Conservation (phyloP, 2,329 filamentous ascomycete genomes). For the Microthyrium microscopicum region DNA sequence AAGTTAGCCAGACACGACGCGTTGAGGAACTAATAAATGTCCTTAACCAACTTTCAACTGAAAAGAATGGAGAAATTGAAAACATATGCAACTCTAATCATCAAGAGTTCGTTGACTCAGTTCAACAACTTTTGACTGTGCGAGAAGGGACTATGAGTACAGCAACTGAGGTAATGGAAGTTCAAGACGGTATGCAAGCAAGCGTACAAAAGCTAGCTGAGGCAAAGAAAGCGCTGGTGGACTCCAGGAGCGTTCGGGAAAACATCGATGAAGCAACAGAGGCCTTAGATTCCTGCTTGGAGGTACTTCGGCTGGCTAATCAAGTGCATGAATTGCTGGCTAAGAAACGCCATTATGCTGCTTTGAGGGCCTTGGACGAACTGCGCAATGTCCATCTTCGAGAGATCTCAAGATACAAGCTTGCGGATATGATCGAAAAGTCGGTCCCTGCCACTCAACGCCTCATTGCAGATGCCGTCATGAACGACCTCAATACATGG, state of each 20-base stretch:
- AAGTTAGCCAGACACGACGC: slow-evolving; percentile 62
- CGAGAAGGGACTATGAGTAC: slow-evolving; percentile 78
- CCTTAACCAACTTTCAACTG: slow-evolving; percentile 64
- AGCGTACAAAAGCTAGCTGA: slow-evolving; percentile 89
- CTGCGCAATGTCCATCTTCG: slow-evolving; percentile 91
- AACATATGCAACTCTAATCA: slow-evolving; percentile 89
- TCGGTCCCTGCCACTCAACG: slow-evolving; percentile 88
- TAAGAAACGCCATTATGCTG: slow-evolving; percentile 91
- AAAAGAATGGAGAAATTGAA: slow-evolving; percentile 84
- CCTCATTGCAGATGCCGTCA: slow-evolving; percentile 88
- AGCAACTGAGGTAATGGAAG: slow-evolving; percentile 75
- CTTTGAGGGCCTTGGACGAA: slow-evolving; percentile 84
- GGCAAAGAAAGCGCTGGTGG: slow-evolving; percentile 86
- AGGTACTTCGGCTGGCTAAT: slow-evolving; percentile 83
- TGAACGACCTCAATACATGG: slow-evolving; percentile 95
- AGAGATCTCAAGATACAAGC: slow-evolving; percentile 84
- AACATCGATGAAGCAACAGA: slow-evolving; percentile 89
- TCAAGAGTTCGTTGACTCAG: slow-evolving; percentile 86
- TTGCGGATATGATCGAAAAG: slow-evolving; percentile 89
- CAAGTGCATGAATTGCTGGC: slow-evolving; percentile 81
- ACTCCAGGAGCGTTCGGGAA: slow-evolving; percentile 78
- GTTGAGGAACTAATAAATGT: slow-evolving; percentile 60
- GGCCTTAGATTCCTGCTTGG: slow-evolving; percentile 77
- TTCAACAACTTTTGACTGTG: slow-evolving; percentile 84
- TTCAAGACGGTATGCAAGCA: slow-evolving; percentile 88